Evolutionary conservation across 768 basidiomycete genomes (phyloP).

Genomic region (Phaeolepiota aurea): DNA sequence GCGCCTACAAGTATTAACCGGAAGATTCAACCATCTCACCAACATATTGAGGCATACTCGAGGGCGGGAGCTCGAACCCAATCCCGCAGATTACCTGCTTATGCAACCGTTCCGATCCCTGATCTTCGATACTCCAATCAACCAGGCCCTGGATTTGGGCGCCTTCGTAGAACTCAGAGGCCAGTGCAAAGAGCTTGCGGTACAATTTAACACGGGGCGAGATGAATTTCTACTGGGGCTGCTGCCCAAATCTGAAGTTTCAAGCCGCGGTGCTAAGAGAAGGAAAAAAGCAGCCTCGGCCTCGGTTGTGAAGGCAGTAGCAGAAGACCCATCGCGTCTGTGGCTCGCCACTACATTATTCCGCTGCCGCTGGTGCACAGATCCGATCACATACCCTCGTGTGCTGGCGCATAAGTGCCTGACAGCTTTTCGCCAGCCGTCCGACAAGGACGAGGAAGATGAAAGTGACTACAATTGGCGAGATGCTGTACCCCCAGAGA

Average conservation of each 20-base stretch:
- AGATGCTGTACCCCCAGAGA: neutral
- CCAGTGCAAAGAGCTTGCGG: too few relatives aligned
- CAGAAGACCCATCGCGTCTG: constrained; percentile 6
- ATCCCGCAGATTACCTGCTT: constrained; percentile 8
- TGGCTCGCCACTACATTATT: constrained; percentile 23
- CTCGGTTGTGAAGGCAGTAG: too few relatives aligned
- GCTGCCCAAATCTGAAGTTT: constrained; percentile 6
- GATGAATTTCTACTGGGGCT: constrained; percentile 11
- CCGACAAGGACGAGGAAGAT: constrained; percentile 7
- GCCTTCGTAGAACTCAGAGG: too few relatives aligned
- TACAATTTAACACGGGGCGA: constrained; percentile 14
- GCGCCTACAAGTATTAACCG: neutral
- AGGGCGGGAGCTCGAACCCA: constrained; percentile 8
- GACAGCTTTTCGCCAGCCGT: constrained; percentile 1
- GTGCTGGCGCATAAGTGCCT: constrained; percentile 20
- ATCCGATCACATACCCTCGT: constrained; percentile 21
- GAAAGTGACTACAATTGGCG: constrained; percentile 2
- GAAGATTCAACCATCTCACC: neutral
- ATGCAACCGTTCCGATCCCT: constrained; percentile 14
- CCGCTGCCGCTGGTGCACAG: constrained; percentile 19
- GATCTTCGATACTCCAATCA: constrained; percentile 10
- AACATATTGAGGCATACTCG: neutral
- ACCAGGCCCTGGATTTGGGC: neutral
- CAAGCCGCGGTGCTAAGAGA: neutral
- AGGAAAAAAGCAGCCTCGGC: too few relatives aligned